These are phyloP conservation scores for Nasturtium officinale DNA, from an alignment of 345 rosid genomes.

Conservation along the genomic window DNA sequence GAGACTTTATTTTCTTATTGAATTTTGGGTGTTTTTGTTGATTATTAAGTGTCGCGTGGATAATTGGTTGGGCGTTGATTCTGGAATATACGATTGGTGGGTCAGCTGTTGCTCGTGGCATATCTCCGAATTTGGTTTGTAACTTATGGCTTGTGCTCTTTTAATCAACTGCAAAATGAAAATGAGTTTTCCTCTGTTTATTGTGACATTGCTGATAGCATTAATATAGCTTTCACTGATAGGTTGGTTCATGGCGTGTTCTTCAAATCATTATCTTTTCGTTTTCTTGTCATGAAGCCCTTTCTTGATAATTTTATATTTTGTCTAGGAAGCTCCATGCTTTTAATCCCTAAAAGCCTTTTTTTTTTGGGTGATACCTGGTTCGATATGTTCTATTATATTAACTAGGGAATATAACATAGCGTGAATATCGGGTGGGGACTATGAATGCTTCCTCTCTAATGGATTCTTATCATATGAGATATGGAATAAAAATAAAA, in stretches of 20 bases:
- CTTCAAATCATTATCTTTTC: neutral
- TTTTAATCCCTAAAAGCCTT: neutral
- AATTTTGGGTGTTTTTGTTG: neutral
- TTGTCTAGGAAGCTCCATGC: neutral
- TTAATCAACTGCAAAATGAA: neutral
- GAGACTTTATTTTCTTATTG: neutral
- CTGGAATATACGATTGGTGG: constrained; percentile 97
- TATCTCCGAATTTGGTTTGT: constrained; percentile 81
- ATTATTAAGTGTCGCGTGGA: constrained; percentile 77
- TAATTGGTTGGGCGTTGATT: constrained; percentile 92
- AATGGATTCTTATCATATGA: neutral
- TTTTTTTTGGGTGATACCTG: neutral
- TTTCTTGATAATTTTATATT: neutral
- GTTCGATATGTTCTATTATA: neutral
- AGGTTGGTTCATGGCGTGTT: neutral
- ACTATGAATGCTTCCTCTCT: constrained; percentile 1
- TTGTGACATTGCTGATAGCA: neutral
- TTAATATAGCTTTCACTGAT: neutral
- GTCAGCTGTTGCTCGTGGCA: constrained; percentile 92
- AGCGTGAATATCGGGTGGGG: neutral
- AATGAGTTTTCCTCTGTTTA: neutral
- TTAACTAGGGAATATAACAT: neutral
- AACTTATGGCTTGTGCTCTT: constrained; percentile 9
- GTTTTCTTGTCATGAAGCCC: constrained; percentile 1
- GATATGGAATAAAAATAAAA: neutral